Base-by-base conservation (phyloP, 1,284 basidiomycete species). In the Rhodotorula sp. region DNA sequence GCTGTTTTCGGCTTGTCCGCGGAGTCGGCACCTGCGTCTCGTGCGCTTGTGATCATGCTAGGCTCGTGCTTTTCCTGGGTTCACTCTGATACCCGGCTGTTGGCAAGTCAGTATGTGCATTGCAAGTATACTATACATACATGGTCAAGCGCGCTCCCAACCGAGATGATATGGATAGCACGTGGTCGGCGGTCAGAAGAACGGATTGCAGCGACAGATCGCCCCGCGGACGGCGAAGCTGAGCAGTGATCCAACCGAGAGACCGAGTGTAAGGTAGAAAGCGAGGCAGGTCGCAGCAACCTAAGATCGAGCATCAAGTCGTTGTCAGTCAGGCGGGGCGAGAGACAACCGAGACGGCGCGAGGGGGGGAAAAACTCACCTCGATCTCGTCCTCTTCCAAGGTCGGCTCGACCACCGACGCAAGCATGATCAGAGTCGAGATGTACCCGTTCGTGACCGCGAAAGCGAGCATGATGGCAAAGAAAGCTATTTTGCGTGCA, bases 391-490 rank as follows among this genome's bases (percentile, higher is more conserved):
- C 63, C 26, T 72, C 66, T 31, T 78, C 74, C n/a, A 80, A 70
- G 3, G 62, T 68, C 14, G 76, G 70, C 50, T 78, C 76, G 8
- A 69, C 66, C 52, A 80, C 71, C 6, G 72, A 75, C 19, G 76
- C 76, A 47, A 79, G 73, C 78, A 80, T 79, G 64, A 78, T 67
- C 21, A 80, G 67, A 2, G 79, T 76, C 47, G 73, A 73, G 47
- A 78, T 38, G 62, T 77, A 80, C 2, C 79, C 79, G 63, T 80
- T 80, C 21, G 77, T 71, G 26, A 79, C 54, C 0, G 78, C 69
- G 64, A 80, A 79, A 7, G 66, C 43, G 54, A 77, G 56, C 72
- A 79, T 72, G 68, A 78, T 73, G n/a, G 70, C 5, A 58, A 79
- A 64, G 69, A 71, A 79, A 38, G 67, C 78, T 76, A 67, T 5